Percentiles rank a stretch among this genome's conserved stretches.
Evolutionary conservation across 164 flowering plant species (phyloP).

Genomic region (Malania oleifera): DNA sequence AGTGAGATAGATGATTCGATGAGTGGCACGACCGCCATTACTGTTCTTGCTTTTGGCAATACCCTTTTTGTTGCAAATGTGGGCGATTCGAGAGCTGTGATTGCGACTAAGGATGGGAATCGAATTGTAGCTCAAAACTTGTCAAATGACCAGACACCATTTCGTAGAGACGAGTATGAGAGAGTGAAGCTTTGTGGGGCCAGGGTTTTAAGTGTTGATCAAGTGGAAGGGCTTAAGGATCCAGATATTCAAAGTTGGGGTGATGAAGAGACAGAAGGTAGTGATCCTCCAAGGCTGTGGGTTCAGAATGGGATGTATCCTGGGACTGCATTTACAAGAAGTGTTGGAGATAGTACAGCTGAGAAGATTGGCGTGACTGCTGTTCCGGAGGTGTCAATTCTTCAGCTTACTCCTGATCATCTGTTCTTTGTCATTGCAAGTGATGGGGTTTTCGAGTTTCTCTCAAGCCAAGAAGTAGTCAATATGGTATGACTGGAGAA

Average conservation of each 20-base stretch:
- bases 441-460: constrained; percentile 95
- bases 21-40: constrained; percentile 98
- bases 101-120: constrained; percentile 61
- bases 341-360: constrained; percentile 79
- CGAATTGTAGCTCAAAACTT: constrained; percentile 56
- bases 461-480: constrained; percentile 87
- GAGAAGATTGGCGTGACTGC: constrained; percentile 92
- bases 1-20: constrained; percentile 84
- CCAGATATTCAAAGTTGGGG: constrained; percentile 86
- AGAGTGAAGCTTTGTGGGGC: constrained; percentile 93
- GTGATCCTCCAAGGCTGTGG: constrained; percentile 98
- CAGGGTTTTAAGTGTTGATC: constrained; percentile 83
- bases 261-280: constrained; percentile 70
- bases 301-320: constrained; percentile 83
- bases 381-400: constrained; percentile 65
- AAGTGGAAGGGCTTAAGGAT: constrained; percentile 83
- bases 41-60: constrained; percentile 71
- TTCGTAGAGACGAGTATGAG: constrained; percentile 77
- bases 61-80: constrained; percentile 81
- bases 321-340: constrained; percentile 94
- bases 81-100: constrained; percentile 94
- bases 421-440: constrained; percentile 88
- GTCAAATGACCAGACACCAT: constrained; percentile 90
- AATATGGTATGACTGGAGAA: constrained; percentile 54
- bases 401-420: constrained; percentile 63